Conservation (phyloP, 2,329 filamentous ascomycete genomes). For the Xylariaceae sp. region DNA sequence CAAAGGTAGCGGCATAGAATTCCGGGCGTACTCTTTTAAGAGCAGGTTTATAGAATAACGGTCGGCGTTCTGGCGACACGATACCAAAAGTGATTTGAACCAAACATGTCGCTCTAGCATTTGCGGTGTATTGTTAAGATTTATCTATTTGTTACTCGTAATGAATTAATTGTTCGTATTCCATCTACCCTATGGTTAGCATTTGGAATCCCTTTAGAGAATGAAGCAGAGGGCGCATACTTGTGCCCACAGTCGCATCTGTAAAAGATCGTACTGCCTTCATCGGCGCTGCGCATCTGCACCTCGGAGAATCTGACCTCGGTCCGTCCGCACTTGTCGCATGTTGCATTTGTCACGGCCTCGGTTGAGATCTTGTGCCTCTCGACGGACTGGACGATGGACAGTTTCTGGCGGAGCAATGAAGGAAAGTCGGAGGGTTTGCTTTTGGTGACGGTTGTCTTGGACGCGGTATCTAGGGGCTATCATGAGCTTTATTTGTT, state of each 20-base stretch:
- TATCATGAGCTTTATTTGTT: slow-evolving; percentile 8
- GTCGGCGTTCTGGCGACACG: slow-evolving; percentile 21
- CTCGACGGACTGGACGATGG: slow-evolving; percentile 78
- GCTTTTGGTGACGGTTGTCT: slow-evolving; percentile 75
- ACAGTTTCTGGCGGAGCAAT: slow-evolving; percentile 77
- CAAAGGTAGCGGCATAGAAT: slow-evolving; percentile 36
- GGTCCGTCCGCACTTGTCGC: slow-evolving; percentile 73
- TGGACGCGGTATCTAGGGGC: slow-evolving; percentile 63
- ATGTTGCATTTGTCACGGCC: slow-evolving; percentile 62
- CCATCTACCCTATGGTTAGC: slow-evolving; percentile 30
- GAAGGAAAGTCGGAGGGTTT: slow-evolving; percentile 90
- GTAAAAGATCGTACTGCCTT: slow-evolving; percentile 91
- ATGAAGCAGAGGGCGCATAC: slow-evolving; percentile 45
- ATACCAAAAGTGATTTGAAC: slow-evolving; percentile 24
- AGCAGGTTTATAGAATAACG: slow-evolving; percentile 14
- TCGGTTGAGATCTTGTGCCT: slow-evolving; percentile 73
- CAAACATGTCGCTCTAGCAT: neutral
- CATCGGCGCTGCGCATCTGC: slow-evolving; percentile 87
- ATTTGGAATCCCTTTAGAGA: neutral
- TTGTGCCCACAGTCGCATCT: slow-evolving; percentile 78
- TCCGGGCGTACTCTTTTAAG: slow-evolving; percentile 3
- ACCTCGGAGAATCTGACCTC: slow-evolving; percentile 82
- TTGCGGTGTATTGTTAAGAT: neutral
- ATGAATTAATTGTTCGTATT: slow-evolving; percentile 49
- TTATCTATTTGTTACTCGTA: slow-evolving; percentile 10